Percentiles rank a stretch among this genome's conserved stretches.
phyloP scores from a whole-genome alignment of 2,329 filamentous ascomycete species.

The Botrytis deweyae region DNA sequence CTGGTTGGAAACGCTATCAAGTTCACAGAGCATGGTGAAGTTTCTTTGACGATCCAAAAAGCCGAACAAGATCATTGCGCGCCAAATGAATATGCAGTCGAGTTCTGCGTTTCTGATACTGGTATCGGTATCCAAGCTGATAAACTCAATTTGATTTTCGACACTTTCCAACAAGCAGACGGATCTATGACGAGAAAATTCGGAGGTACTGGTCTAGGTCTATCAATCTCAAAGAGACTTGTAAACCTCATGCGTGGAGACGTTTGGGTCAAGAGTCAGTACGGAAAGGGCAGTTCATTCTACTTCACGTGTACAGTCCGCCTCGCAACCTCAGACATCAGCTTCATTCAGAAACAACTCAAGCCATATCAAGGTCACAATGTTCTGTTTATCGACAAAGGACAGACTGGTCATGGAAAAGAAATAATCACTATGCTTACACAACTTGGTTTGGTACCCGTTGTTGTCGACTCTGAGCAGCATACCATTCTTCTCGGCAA shows the following conservation, averaged over 20 bases:
- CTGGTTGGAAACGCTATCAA: slow-evolving; percentile 98
- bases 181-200: slow-evolving; percentile 96
- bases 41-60: slow-evolving; percentile 86
- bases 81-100: slow-evolving; percentile 82
- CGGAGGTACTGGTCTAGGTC: slow-evolving; percentile 86
- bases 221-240: slow-evolving; percentile 92
- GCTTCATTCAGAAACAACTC: slow-evolving; percentile 77
- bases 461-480: slow-evolving; percentile 79
- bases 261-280: slow-evolving; percentile 92
- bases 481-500: slow-evolving; percentile 52
- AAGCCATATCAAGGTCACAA: slow-evolving; percentile 89
- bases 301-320: slow-evolving; percentile 94
- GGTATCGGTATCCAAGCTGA: slow-evolving; percentile 95
- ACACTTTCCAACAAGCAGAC: slow-evolving; percentile 98
- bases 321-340: slow-evolving; percentile 75
- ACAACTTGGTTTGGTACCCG: slow-evolving; percentile 74
- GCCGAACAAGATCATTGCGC: slow-evolving; percentile 64
- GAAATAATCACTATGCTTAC: slow-evolving; percentile 77
- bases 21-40: slow-evolving; percentile 95
- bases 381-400: slow-evolving; percentile 92
- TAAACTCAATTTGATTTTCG: slow-evolving; percentile 95
- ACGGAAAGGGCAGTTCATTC: slow-evolving; percentile 89
- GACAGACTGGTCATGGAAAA: slow-evolving; percentile 72
- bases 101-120: slow-evolving; percentile 94
- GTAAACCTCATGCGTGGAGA: slow-evolving; percentile 96